Conservation (phyloP, 164 flowering plant species). For the grape (Vitis vinifera) region ASM3070453v1 NC_081810.1:7276001-7276500, state of each 20-base stretch:
- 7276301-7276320: slow-evolving; percentile 85
- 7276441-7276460: slow-evolving; percentile 96
- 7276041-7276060: neutral
- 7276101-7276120: too few relatives aligned
- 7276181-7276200: neutral
- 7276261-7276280: slow-evolving; percentile 55
- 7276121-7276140: too few relatives aligned
- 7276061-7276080: neutral
- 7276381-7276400: slow-evolving; percentile 75
- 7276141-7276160: too few relatives aligned
- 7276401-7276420: slow-evolving; percentile 94
- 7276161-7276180: neutral
- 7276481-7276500: neutral
- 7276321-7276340: slow-evolving; percentile 78
- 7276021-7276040: neutral
- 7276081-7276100: too few relatives aligned
- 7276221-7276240: slow-evolving; percentile 93
- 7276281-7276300: slow-evolving; percentile 88
- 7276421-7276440: slow-evolving; percentile 90
- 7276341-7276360: slow-evolving; percentile 85
- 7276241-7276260: slow-evolving; percentile 62
- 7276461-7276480: slow-evolving; percentile 69
- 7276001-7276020: neutral
- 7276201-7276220: slow-evolving; percentile 37
- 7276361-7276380: slow-evolving; percentile 90